phyloP scores from a whole-genome alignment of 2,329 filamentous ascomycete genomes.

The Hypoxylon sp. region DNA sequence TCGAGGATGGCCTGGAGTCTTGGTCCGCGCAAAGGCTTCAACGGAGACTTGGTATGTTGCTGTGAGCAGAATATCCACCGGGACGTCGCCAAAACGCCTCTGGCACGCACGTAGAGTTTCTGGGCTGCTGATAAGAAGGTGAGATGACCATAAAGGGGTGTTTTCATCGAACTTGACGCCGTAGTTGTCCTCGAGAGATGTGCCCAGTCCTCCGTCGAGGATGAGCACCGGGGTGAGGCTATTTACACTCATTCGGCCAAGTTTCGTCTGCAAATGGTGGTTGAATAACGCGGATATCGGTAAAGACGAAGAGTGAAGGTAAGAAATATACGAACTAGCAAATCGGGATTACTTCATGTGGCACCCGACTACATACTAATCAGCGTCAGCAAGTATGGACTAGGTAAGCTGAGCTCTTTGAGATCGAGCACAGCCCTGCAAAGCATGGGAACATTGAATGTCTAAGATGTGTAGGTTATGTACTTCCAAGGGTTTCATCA shows the following conservation, averaged over 20 bases:
- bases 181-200: conserved; percentile 71
- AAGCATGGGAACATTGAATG: too few relatives aligned
- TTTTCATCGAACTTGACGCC: conserved; percentile 62
- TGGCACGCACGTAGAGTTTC: conserved; percentile 67
- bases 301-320: not conserved
- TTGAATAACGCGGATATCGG: not conserved
- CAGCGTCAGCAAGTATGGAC: not conserved
- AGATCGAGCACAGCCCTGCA: not conserved
- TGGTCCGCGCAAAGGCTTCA: conserved; percentile 67
- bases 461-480: too few relatives aligned
- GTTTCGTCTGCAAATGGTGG: not conserved
- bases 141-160: conserved; percentile 75
- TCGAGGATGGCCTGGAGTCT: conserved; percentile 55
- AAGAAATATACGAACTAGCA: not conserved
- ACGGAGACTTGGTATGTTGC: conserved; percentile 75
- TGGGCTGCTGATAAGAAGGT: conserved; percentile 69
- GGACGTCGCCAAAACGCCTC: conserved; percentile 65
- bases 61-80: conserved; percentile 73
- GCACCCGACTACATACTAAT: too few relatives aligned
- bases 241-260: conserved; percentile 10
- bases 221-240: conserved; percentile 56
- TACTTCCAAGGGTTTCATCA: too few relatives aligned
- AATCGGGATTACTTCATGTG: not conserved
- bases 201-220: conserved; percentile 76
- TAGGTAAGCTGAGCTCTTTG: not conserved